Conservation (phyloP, 225 moss, liverwort and hornwort genomes). For the Anthoceros angustus region DNA sequence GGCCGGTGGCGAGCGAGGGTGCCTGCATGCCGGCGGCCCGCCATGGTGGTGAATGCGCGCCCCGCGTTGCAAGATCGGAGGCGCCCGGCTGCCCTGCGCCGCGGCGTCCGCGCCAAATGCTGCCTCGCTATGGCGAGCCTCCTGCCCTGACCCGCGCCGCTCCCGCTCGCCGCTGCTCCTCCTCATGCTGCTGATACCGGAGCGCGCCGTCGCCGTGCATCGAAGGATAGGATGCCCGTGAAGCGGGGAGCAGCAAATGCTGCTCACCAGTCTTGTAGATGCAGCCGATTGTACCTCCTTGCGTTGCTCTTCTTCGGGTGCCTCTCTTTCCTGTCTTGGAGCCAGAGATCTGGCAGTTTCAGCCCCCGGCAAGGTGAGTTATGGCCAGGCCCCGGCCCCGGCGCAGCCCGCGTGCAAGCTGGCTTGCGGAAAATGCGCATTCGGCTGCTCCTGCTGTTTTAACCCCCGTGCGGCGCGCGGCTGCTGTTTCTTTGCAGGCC, state of each 20-base stretch:
- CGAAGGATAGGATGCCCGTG: background rate
- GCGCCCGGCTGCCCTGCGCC: too few relatives aligned
- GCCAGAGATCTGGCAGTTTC: background rate
- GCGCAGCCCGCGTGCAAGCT: background rate
- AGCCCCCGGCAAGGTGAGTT: background rate
- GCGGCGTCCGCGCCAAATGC: too few relatives aligned
- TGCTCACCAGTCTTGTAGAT: background rate
- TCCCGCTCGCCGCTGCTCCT: background rate
- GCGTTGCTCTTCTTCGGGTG: constrained; percentile 5
- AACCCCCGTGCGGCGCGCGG: too few relatives aligned
- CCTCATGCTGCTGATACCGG: too few relatives aligned
- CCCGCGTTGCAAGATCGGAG: too few relatives aligned
- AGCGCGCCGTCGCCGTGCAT: background rate
- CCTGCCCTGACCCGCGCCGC: background rate
- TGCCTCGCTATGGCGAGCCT: too few relatives aligned
- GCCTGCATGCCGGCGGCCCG: too few relatives aligned
- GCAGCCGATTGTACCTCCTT: background rate
- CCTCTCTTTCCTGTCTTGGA: constrained; percentile 3
- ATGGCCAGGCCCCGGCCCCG: background rate
- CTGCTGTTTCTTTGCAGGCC: too few relatives aligned
- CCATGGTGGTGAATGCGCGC: too few relatives aligned
- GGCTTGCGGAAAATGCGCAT: background rate
- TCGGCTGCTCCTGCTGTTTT: background rate
- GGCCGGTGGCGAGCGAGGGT: too few relatives aligned
- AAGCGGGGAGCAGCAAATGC: constrained; percentile 1